Percentiles rank a stretch among this genome's conserved stretches.
These are phyloP conservation scores for Neonectria faginata DNA, from an alignment of 2,329 filamentous ascomycete genomes.

Conservation along the genomic window DNA sequence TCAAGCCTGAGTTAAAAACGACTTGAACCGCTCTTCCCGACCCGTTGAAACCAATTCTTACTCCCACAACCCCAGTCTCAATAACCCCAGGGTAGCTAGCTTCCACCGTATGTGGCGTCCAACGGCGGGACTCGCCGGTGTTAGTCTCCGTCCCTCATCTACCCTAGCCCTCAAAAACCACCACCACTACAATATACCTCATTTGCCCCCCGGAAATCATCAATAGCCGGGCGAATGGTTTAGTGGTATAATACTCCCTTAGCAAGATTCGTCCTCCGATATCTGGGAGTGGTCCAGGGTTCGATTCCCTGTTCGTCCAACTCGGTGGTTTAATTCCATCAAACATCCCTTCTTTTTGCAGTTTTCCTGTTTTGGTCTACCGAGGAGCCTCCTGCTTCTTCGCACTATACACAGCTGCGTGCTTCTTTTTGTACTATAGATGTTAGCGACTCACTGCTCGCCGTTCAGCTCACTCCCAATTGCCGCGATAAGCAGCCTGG, in stretches of 20 bases:
- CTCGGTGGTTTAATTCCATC: slow-evolving; percentile 30
- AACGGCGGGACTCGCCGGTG: slow-evolving; percentile 1
- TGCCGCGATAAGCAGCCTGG: not conserved
- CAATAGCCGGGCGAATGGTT: slow-evolving; percentile 39
- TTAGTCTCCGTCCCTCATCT: slow-evolving; percentile 5
- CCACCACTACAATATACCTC: slow-evolving; percentile 23
- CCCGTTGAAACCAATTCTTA: not conserved
- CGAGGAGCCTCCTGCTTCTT: not conserved
- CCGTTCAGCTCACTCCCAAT: not conserved
- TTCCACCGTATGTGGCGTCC: not conserved
- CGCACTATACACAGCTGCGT: not conserved
- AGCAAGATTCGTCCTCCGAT: slow-evolving; percentile 33
- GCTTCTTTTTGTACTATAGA: not conserved
- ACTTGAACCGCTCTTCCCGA: not conserved
- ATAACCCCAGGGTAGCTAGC: slow-evolving; percentile 7
- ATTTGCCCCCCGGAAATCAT: slow-evolving; percentile 5
- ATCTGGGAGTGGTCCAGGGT: slow-evolving; percentile 43
- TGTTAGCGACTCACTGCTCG: no score
- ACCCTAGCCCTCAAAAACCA: slow-evolving; percentile 14
- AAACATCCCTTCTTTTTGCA: slow-evolving; percentile 31
- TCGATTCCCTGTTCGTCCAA: slow-evolving; percentile 44
- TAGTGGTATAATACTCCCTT: slow-evolving; percentile 44
- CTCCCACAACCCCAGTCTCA: not conserved
- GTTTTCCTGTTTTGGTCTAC: not conserved
- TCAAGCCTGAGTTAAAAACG: not conserved